Conservation (phyloP, 257 asterid genomes). For the Solanum infundibuliforme region DNA sequence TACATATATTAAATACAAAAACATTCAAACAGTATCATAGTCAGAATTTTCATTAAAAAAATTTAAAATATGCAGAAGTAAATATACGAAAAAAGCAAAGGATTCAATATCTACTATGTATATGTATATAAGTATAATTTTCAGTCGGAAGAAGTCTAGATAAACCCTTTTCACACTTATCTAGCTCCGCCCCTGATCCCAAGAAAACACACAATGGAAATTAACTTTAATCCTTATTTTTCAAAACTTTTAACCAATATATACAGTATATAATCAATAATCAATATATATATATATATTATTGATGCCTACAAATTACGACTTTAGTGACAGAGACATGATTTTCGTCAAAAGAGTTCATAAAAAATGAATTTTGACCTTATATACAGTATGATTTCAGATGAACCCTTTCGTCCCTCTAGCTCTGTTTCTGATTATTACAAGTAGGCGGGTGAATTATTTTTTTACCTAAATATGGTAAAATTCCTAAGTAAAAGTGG, state of each 20-base stretch:
- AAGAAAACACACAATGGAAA: background rate
- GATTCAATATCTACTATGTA: background rate
- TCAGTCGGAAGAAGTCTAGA: background rate
- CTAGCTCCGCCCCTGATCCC: background rate
- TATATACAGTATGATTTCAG: background rate
- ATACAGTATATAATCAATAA: background rate
- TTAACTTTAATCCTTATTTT: background rate
- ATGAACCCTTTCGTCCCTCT: background rate
- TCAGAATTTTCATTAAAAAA: background rate
- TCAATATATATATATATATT: too few relatives aligned
- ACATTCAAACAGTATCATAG: background rate
- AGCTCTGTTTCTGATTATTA: background rate
- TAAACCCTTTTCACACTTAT: background rate
- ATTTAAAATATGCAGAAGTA: background rate
- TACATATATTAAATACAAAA: too few relatives aligned
- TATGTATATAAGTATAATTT: background rate
- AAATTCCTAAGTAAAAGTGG: background rate
- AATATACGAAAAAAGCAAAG: background rate
- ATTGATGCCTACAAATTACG: background rate
- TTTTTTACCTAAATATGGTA: background rate
- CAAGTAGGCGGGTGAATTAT: background rate
- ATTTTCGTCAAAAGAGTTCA: background rate
- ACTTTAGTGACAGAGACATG: background rate
- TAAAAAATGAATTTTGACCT: background rate
- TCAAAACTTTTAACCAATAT: background rate